phyloP scores from a whole-genome alignment of 169 alveolate genomes.

The Plasmodium malariae region DNA sequence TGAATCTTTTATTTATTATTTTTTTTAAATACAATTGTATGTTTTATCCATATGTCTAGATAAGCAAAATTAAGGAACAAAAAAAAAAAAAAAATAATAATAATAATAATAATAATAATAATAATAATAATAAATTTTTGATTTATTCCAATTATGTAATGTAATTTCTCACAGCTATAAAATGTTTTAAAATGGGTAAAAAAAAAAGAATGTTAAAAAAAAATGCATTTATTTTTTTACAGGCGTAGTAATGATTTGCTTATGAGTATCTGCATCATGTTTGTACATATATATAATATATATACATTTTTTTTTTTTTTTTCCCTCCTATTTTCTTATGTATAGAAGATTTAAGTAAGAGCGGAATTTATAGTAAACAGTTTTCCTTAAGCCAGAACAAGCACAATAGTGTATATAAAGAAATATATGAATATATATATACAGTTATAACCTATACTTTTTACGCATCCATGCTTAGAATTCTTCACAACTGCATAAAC shows the following conservation, averaged over 20 bases:
- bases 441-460: background rate
- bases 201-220: background rate
- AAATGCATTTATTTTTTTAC: too few relatives aligned
- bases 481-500: too few relatives aligned
- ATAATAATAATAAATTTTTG: too few relatives aligned
- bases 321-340: background rate
- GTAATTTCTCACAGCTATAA: constrained; percentile 13
- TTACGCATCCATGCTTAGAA: background rate
- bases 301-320: background rate
- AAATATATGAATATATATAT: constrained; percentile 8
- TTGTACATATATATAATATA: background rate
- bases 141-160: background rate
- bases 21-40: too few relatives aligned
- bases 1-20: too few relatives aligned
- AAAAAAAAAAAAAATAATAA: constrained; percentile 3
- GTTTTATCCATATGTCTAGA: too few relatives aligned
- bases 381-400: constrained; percentile 65
- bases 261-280: background rate
- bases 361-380: constrained; percentile 62
- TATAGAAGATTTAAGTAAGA: constrained; percentile 40
- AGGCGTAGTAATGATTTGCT: too few relatives aligned
- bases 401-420: constrained; percentile 46
- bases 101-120: too few relatives aligned
- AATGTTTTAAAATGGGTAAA: constrained; percentile 50
- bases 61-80: too few relatives aligned